phyloP scores from a whole-genome alignment of 345 rosid species.

The Syzygium aromaticum region DNA sequence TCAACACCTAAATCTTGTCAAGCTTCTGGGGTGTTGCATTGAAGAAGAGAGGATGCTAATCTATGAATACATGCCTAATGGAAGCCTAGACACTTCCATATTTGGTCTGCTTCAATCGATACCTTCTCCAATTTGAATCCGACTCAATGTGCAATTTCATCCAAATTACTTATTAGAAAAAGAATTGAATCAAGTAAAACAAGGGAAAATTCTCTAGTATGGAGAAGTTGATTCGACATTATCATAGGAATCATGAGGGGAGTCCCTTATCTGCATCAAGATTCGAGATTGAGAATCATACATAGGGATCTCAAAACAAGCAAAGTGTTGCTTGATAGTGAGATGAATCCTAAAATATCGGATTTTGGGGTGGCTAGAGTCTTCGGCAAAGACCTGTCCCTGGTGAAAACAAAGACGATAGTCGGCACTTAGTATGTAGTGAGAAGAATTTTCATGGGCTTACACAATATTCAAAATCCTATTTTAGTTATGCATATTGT shows the following conservation, averaged over 20 bases:
- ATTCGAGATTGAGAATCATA: slow-evolving; percentile 30
- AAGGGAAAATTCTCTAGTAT: slow-evolving; percentile 11
- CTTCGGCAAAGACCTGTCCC: slow-evolving; percentile 4
- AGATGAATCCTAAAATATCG: slow-evolving; percentile 14
- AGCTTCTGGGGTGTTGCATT: slow-evolving; percentile 1
- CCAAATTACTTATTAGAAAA: not conserved
- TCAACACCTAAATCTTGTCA: slow-evolving; percentile 12
- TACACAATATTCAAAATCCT: not conserved
- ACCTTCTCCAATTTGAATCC: not conserved
- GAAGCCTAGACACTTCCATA: slow-evolving; percentile 5
- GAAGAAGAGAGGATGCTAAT: too few species aligned
- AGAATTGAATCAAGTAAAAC: not conserved
- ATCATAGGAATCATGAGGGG: slow-evolving; percentile 25
- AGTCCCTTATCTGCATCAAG: slow-evolving; percentile 27
- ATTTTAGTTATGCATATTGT: not conserved
- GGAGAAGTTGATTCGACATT: slow-evolving; percentile 19
- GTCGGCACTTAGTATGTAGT: slow-evolving; percentile 10
- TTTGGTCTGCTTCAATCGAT: not conserved
- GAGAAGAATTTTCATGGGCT: not conserved
- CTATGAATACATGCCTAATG: slow-evolving; percentile 1
- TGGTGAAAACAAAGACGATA: slow-evolving; percentile 6
- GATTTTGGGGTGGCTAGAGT: slow-evolving; percentile 16
- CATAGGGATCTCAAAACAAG: slow-evolving; percentile 23
- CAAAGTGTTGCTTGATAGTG: slow-evolving; percentile 6
- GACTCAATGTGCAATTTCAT: too few species aligned